Percentiles rank a stretch among this genome's conserved stretches.
Conservation (phyloP, 1,139 yeast genomes). For the Blastobotrys malaysiensis region DNA sequence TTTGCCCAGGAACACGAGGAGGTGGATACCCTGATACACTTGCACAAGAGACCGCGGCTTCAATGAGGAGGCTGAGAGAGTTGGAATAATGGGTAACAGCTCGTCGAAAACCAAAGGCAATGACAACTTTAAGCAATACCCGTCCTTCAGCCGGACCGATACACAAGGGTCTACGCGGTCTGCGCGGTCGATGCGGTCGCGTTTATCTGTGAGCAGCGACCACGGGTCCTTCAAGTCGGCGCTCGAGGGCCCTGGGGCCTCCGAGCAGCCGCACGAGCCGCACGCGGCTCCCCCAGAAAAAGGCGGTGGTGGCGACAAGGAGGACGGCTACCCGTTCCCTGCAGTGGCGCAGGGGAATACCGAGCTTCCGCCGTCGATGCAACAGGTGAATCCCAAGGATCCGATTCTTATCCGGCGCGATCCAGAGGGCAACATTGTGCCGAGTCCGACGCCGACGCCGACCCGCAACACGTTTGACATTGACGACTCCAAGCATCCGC, state of each 20-base stretch:
- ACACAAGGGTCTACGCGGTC: conserved; percentile 39
- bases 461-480: conserved; percentile 7
- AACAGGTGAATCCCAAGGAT: conserved; percentile 31
- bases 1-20: no score
- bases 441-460: conserved; percentile 12
- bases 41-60: neutral
- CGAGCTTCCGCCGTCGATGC: conserved; percentile 29
- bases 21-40: no score
- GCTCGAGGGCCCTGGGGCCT: conserved; percentile 1
- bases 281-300: conserved; percentile 1
- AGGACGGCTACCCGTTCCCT: conserved; percentile 3
- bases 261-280: conserved; percentile 2
- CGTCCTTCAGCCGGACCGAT: conserved; percentile 39
- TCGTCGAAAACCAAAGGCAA: conserved; percentile 23
- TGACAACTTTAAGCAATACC: conserved; percentile 32
- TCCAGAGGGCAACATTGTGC: conserved; percentile 21
- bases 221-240: conserved; percentile 27
- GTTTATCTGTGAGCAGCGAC: conserved; percentile 21
- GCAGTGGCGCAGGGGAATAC: conserved; percentile 11
- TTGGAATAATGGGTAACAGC: conserved; percentile 33
- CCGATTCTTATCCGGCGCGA: conserved; percentile 30
- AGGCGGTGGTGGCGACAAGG: conserved; percentile 4
- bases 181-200: conserved; percentile 31
- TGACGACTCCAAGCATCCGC: neutral
- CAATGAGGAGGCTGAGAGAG: neutral